Conservation (phyloP, 2,329 filamentous ascomycete species). For the Exutisphaerella laricina region DNA sequence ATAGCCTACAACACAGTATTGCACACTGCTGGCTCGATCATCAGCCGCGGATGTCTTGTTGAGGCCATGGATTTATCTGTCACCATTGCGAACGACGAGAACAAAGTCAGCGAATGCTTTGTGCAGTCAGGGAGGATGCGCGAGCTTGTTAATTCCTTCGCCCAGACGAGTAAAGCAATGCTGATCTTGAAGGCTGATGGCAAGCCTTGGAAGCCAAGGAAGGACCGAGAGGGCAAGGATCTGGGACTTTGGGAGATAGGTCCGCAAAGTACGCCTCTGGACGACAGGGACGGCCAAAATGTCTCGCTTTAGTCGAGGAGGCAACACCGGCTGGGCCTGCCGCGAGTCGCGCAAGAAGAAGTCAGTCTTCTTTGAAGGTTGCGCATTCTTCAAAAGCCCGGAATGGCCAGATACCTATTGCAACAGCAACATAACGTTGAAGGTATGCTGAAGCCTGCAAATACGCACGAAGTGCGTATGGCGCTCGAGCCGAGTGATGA, state of each 20-base stretch:
- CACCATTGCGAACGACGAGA: constrained; percentile 56
- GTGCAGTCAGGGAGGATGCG: constrained; percentile 39
- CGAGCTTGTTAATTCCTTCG: constrained; percentile 55
- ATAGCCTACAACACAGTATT: constrained; percentile 78
- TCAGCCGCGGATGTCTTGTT: constrained; percentile 70
- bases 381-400: no score
- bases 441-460: no score
- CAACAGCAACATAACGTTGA: no score
- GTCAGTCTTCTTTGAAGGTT: background rate
- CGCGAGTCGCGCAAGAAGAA: background rate
- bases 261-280: constrained; percentile 17
- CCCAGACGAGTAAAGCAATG: constrained; percentile 69
- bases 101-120: constrained; percentile 35
- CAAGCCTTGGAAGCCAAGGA: constrained; percentile 40
- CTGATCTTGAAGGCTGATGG: constrained; percentile 44
- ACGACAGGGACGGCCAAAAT: background rate
- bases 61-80: constrained; percentile 83
- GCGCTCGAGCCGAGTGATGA: no score
- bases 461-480: no score
- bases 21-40: constrained; percentile 67
- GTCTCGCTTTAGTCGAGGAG: constrained; percentile 6
- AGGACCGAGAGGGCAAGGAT: constrained; percentile 39
- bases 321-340: background rate
- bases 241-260: constrained; percentile 41
- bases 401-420: no score